Evolutionary conservation across 352 stramenopile species (phyloP).

Genomic region (Pythium phragmiticola): DNA sequence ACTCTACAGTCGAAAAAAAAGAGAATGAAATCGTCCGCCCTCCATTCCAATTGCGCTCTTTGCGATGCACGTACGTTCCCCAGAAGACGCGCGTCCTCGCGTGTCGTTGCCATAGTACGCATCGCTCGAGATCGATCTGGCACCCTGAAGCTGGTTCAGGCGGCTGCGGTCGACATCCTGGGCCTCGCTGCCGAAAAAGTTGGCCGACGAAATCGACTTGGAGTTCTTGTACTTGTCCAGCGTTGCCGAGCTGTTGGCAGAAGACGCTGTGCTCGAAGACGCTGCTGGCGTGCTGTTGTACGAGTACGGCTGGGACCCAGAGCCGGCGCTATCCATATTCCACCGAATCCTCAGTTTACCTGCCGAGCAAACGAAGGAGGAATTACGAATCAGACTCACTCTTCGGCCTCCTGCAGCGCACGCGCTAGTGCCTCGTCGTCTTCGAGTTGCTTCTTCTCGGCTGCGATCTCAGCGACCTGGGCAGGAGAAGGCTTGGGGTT

Average conservation of each 20-base stretch:
- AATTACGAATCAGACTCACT: constrained; percentile 39
- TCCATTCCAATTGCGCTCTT: not conserved
- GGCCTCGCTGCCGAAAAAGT: constrained; percentile 83
- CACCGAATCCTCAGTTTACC: too few relatives aligned
- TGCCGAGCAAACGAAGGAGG: too few relatives aligned
- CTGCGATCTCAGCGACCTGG: constrained; percentile 20
- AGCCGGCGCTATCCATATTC: too few relatives aligned
- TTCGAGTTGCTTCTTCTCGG: constrained; percentile 78
- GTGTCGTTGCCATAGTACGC: constrained; percentile 71
- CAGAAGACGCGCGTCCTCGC: constrained; percentile 55
- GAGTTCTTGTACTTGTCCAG: constrained; percentile 92
- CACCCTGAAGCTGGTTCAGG: constrained; percentile 73
- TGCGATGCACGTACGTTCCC: constrained; percentile 51
- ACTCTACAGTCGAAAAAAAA: constrained; percentile 24
- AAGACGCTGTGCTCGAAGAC: not conserved
- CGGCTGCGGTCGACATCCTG: constrained; percentile 55
- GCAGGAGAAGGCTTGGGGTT: constrained; percentile 56
- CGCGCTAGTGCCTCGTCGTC: constrained; percentile 84
- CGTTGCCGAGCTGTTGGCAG: constrained; percentile 36
- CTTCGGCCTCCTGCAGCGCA: constrained; percentile 73
- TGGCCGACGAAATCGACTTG: constrained; percentile 90
- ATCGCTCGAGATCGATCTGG: constrained; percentile 86
- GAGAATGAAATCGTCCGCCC: not conserved
- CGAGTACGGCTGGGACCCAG: constrained; percentile 15
- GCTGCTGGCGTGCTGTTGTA: constrained; percentile 18